Conservation (phyloP, 768 basidiomycete species). For the Trametes elegans region DNA sequence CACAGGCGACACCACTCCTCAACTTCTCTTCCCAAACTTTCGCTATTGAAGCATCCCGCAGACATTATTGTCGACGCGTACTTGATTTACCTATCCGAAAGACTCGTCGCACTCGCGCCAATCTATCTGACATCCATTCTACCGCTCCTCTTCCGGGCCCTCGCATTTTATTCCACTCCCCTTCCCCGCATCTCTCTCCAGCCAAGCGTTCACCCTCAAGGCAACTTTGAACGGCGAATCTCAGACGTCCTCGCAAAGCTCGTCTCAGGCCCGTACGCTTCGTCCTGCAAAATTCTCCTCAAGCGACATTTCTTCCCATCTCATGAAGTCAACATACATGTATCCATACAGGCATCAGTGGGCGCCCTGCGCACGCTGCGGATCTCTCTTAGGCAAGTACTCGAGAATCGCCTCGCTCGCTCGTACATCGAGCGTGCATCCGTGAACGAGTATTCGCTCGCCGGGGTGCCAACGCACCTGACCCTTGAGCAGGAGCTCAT, state of each 20-base stretch:
- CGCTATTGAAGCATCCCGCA: conserved; percentile 46
- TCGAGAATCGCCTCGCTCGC: conserved; percentile 61
- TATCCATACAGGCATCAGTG: conserved; percentile 26
- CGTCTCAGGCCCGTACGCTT: conserved; percentile 63
- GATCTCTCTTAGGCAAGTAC: conserved; percentile 57
- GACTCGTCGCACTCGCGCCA: conserved; percentile 58
- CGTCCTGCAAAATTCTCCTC: conserved; percentile 62
- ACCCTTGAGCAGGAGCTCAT: conserved; percentile 62
- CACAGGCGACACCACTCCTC: conserved; percentile 67
- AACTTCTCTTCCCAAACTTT: conserved; percentile 42
- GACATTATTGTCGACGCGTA: conserved; percentile 65
- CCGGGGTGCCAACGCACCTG: conserved; percentile 58
- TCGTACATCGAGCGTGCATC: conserved; percentile 60
- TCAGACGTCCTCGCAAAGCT: conserved; percentile 55
- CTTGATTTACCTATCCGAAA: conserved; percentile 58
- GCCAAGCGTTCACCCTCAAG: conserved; percentile 33
- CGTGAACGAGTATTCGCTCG: conserved; percentile 51
- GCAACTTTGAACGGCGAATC: conserved; percentile 51
- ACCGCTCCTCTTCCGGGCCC: conserved; percentile 70
- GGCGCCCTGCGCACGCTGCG: conserved; percentile 52
- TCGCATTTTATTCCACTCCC: conserved; percentile 62
- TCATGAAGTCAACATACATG: conserved; percentile 16
- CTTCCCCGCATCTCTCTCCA: conserved; percentile 66
- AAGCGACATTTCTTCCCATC: conserved; percentile 57
- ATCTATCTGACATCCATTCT: conserved; percentile 53